Conservation (phyloP, 2,329 filamentous ascomycete species). For the Xylaria sp. region DNA sequence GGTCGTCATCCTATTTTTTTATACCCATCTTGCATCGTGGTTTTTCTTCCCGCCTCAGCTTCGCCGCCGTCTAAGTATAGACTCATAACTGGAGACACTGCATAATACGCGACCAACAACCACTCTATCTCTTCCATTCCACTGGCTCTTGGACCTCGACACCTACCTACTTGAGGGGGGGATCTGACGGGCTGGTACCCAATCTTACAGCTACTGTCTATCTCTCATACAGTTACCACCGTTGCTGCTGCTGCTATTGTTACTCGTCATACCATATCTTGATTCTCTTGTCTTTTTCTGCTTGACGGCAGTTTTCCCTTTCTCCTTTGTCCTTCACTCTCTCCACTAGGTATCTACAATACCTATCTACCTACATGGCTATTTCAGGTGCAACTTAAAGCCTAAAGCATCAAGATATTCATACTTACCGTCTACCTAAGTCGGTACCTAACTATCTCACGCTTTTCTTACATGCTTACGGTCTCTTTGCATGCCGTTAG, state of each 20-base stretch:
- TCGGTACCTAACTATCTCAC: no score
- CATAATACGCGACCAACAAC: constrained; percentile 1
- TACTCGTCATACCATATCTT: no score
- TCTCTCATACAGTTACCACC: no score
- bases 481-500: constrained; percentile 28
- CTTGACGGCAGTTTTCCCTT: neutral
- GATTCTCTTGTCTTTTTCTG: neutral
- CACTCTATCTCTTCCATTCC: neutral
- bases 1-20: neutral
- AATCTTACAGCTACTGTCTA: no score
- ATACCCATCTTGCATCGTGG: neutral
- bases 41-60: constrained; percentile 17
- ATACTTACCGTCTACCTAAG: neutral
- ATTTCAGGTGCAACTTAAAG: constrained; percentile 1
- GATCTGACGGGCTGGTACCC: neutral
- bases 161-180: neutral
- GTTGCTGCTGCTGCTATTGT: no score
- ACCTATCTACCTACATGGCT: neutral
- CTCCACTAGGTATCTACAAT: neutral
- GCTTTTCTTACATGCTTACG: constrained; percentile 15
- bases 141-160: constrained; percentile 4
- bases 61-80: neutral
- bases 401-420: constrained; percentile 11
- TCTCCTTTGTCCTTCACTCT: constrained; percentile 18
- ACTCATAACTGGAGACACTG: no score